Conservation (phyloP, 495 filamentous ascomycete species). For the Tuber indicum region DNA sequence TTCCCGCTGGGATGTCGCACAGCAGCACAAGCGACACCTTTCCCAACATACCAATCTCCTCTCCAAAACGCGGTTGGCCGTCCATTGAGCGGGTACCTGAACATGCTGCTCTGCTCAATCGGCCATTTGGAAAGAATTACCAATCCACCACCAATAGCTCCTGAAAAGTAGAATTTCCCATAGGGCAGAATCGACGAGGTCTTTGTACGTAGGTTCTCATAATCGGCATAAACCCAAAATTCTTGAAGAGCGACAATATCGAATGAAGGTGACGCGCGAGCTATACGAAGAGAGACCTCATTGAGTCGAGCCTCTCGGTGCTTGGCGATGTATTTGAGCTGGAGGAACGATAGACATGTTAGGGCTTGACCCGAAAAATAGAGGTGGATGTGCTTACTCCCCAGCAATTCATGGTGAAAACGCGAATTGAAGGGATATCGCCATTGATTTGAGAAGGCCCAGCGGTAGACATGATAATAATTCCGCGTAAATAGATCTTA, state of each 20-base stretch:
- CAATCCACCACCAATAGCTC: slow-evolving; percentile 80
- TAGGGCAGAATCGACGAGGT: slow-evolving; percentile 77
- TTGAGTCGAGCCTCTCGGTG: slow-evolving; percentile 69
- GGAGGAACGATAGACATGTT: slow-evolving; percentile 6
- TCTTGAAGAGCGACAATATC: slow-evolving; percentile 93
- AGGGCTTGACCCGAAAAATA: slow-evolving; percentile 4
- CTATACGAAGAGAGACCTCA: slow-evolving; percentile 74
- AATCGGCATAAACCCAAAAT: slow-evolving; percentile 91
- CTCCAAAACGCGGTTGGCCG: slow-evolving; percentile 87
- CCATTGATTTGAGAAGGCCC: slow-evolving; percentile 37
- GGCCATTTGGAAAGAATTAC: slow-evolving; percentile 94
- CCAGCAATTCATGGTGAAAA: slow-evolving; percentile 93
- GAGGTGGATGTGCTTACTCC: slow-evolving; percentile 46
- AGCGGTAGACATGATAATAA: background rate
- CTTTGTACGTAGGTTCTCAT: slow-evolving; percentile 66
- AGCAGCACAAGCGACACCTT: slow-evolving; percentile 81
- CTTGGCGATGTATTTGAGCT: slow-evolving; percentile 74
- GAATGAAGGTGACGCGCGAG: slow-evolving; percentile 58
- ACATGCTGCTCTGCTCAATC: slow-evolving; percentile 87
- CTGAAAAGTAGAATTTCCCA: slow-evolving; percentile 88
- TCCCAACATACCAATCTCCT: slow-evolving; percentile 92
- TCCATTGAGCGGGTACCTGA: slow-evolving; percentile 83
- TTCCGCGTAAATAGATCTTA: background rate
- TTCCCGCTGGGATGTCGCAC: slow-evolving; percentile 65
- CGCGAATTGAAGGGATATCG: slow-evolving; percentile 53